Evolutionary conservation across 805 yeast genomes (phyloP).

Genomic region (Saturnispora quitensis): DNA sequence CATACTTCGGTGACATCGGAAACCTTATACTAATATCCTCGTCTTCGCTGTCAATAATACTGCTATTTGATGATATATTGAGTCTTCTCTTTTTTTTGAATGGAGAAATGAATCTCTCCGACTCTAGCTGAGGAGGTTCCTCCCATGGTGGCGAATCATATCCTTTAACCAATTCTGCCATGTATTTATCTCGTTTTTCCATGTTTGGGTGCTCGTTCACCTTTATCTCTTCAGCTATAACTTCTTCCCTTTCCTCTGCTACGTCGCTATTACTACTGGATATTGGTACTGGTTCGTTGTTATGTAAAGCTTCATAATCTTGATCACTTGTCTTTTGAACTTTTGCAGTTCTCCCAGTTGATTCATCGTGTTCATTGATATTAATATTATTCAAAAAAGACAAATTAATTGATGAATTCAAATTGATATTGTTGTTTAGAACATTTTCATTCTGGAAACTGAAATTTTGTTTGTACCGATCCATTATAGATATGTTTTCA

Average conservation of each 20-base stretch:
- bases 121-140: conserved; percentile 24
- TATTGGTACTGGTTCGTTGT: no score
- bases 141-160: conserved; percentile 30
- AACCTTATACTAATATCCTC: conserved; percentile 27
- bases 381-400: neutral
- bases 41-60: conserved; percentile 2
- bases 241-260: neutral
- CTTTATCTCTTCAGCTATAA: neutral
- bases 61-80: neutral
- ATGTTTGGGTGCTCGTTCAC: conserved; percentile 1
- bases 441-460: conserved; percentile 1
- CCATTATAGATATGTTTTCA: conserved; percentile 3
- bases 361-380: conserved; percentile 9
- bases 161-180: conserved; percentile 12
- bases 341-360: conserved; percentile 5
- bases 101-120: conserved; percentile 14
- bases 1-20: conserved; percentile 40
- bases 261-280: neutral
- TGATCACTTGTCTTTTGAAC: neutral
- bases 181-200: conserved; percentile 5
- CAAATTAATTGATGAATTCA: conserved; percentile 1
- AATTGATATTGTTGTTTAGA: neutral
- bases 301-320: neutral
- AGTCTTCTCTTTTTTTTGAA: conserved; percentile 4
- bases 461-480: conserved; percentile 12